Evolutionary conservation across 306 rosid genomes (phyloP).

Genomic region (Trifolium subterraneum): DNA sequence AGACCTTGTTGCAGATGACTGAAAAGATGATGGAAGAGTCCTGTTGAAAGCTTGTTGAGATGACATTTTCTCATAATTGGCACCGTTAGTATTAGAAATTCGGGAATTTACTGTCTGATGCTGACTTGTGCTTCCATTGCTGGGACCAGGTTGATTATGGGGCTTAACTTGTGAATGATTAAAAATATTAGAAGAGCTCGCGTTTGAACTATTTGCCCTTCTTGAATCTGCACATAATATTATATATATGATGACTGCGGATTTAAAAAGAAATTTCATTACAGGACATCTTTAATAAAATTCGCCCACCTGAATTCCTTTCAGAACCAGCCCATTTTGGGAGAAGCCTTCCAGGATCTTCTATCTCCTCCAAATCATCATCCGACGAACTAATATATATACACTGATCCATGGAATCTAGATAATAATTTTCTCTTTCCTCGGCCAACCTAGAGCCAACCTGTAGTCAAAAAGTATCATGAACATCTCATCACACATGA

Average conservation of each 20-base stretch:
- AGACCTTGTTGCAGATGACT: constrained; percentile 52
- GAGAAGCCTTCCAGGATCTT: constrained; percentile 57
- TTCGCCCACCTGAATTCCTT: constrained; percentile 58
- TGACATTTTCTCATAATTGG: constrained; percentile 62
- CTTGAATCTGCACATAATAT: constrained; percentile 61
- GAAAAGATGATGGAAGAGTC: constrained; percentile 63
- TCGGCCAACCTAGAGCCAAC: constrained; percentile 49
- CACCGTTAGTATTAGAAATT: constrained; percentile 49
- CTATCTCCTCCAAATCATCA: constrained; percentile 72
- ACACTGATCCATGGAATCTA: constrained; percentile 50
- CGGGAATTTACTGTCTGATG: constrained; percentile 50
- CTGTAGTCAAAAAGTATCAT: constrained; percentile 47
- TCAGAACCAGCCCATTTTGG: constrained; percentile 64
- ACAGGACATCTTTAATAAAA: constrained; percentile 21
- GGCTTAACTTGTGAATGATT: constrained; percentile 44
- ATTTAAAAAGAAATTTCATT: constrained; percentile 29
- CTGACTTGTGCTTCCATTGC: constrained; percentile 59
- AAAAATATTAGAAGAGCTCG: constrained; percentile 47
- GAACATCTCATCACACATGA: constrained; percentile 36
- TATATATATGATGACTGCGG: constrained; percentile 11
- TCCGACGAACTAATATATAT: constrained; percentile 83
- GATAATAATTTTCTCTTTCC: constrained; percentile 41
- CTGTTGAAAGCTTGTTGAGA: constrained; percentile 72
- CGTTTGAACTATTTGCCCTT: constrained; percentile 55
- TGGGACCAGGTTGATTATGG: constrained; percentile 44